Evolutionary conservation across 2,329 filamentous ascomycete genomes (phyloP).

Genomic region (Plectosphaerella plurivora): DNA sequence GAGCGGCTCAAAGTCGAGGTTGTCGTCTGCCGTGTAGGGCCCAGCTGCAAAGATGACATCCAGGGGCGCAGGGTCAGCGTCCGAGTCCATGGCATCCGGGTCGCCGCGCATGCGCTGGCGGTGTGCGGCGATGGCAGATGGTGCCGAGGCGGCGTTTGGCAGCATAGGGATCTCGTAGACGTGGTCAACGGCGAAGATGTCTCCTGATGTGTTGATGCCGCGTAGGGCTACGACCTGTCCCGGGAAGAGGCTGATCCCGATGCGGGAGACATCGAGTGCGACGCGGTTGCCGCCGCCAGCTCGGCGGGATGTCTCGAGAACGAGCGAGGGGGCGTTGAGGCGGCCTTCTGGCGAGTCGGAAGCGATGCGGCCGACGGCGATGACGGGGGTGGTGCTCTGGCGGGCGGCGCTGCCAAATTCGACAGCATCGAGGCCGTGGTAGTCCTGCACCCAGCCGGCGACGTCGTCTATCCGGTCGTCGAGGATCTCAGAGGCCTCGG

Average conservation of each 20-base stretch:
- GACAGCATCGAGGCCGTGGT: slow-evolving; percentile 71
- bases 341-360: slow-evolving; percentile 84
- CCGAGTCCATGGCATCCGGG: slow-evolving; percentile 56
- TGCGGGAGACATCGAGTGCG: slow-evolving; percentile 68
- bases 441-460: slow-evolving; percentile 63
- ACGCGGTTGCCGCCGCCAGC: slow-evolving; percentile 80
- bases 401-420: slow-evolving; percentile 83
- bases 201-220: slow-evolving; percentile 82
- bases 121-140: slow-evolving; percentile 61
- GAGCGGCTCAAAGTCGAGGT: slow-evolving; percentile 84
- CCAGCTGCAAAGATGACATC: slow-evolving; percentile 76
- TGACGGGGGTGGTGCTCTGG: slow-evolving; percentile 79
- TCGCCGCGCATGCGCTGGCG: slow-evolving; percentile 64
- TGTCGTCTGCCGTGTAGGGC: slow-evolving; percentile 89
- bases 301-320: slow-evolving; percentile 82
- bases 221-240: slow-evolving; percentile 87
- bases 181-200: slow-evolving; percentile 76
- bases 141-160: slow-evolving; percentile 66
- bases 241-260: slow-evolving; percentile 79
- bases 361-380: slow-evolving; percentile 87
- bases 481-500: slow-evolving; percentile 85
- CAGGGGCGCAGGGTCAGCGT: slow-evolving; percentile 58
- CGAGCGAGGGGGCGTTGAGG: slow-evolving; percentile 77
- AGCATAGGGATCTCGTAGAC: slow-evolving; percentile 71
- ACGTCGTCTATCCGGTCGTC: slow-evolving; percentile 96